These are phyloP conservation scores for Oxalis stricta DNA, from an alignment of 441 rosid species.

Conservation along the genomic window DNA sequence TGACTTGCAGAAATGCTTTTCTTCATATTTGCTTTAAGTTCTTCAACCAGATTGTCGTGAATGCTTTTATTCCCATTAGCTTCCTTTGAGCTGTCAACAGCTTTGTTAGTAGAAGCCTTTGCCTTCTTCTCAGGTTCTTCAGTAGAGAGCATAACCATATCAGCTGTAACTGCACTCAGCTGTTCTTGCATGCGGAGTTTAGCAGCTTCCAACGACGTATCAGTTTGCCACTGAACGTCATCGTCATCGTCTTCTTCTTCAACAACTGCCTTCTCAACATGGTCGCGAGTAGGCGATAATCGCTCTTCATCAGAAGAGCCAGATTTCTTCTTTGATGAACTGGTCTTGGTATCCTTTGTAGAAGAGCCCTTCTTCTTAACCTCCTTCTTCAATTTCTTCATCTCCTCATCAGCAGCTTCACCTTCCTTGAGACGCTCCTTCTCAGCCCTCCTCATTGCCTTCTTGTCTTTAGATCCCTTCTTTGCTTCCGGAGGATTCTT, in stretches of 20 bases:
- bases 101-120: conserved; percentile 9
- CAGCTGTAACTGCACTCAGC: conserved; percentile 43
- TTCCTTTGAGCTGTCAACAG: conserved; percentile 9
- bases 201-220: conserved; percentile 51
- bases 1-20: conserved; percentile 25
- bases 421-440: conserved; percentile 56
- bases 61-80: conserved; percentile 16
- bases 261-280: conserved; percentile 24
- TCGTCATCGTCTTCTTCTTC: conserved; percentile 16
- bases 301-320: conserved; percentile 29
- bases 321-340: conserved; percentile 27
- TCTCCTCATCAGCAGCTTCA: conserved; percentile 59
- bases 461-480: conserved; percentile 32
- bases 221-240: conserved; percentile 63
- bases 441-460: conserved; percentile 57
- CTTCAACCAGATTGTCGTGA: conserved; percentile 22
- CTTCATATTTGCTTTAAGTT: conserved; percentile 27
- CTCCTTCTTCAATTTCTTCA: conserved; percentile 37
- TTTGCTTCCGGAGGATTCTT: conserved; percentile 30
- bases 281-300: conserved; percentile 20
- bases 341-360: conserved; percentile 22
- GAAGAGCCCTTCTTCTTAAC: conserved; percentile 32
- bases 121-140: conserved; percentile 24
- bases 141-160: conserved; percentile 48
- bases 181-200: conserved; percentile 48